A percentile compares a stretch with the other conserved stretches of the same genome.
Evolutionary conservation across 2,329 filamentous ascomycete species (phyloP).

Genomic region (Leptodontidium sp.): DNA sequence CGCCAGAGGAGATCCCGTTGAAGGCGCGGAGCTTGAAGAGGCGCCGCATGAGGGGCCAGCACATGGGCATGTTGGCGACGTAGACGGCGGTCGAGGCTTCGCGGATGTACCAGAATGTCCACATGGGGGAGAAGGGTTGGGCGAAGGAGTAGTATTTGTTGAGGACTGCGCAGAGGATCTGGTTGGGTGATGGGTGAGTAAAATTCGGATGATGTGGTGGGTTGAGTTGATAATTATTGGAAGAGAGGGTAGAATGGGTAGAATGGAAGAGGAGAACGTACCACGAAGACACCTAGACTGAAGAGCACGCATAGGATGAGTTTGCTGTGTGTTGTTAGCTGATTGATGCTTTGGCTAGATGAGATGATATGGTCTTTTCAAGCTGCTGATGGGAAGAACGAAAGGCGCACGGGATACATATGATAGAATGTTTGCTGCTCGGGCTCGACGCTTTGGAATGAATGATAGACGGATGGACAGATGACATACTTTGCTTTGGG

Average conservation of each 20-base stretch:
- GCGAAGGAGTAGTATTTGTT: constrained; percentile 57
- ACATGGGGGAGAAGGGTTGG: constrained; percentile 46
- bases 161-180: constrained; percentile 60
- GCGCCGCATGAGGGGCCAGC: constrained; percentile 60
- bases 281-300: constrained; percentile 56
- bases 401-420: background rate
- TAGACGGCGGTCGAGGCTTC: constrained; percentile 61
- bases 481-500: constrained; percentile 40
- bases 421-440: background rate
- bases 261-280: constrained; percentile 42
- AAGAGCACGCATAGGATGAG: constrained; percentile 58
- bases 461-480: background rate
- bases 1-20: constrained; percentile 29
- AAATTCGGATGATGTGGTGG: too few species aligned
- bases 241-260: too few species aligned
- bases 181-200: background rate
- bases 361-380: background rate
- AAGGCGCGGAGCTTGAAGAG: constrained; percentile 47
- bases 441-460: constrained; percentile 12
- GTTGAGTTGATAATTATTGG: too few species aligned
- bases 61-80: constrained; percentile 61
- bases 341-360: background rate
- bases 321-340: constrained; percentile 58
- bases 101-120: constrained; percentile 59
- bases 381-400: background rate